phyloP scores from a whole-genome alignment of 169 alveolate genomes.

The Blepharisma undulans region DNA sequence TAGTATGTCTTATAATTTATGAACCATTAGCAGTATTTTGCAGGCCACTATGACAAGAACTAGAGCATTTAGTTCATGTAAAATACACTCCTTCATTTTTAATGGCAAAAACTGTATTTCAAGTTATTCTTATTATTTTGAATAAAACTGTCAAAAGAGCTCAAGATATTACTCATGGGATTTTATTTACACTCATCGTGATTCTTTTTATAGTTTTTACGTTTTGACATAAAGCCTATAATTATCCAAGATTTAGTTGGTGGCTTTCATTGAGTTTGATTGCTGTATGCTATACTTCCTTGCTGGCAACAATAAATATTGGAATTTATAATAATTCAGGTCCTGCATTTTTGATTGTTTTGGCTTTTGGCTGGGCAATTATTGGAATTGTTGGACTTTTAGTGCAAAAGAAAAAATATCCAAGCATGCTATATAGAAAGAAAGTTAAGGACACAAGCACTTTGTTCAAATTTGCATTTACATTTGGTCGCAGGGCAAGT shows the following conservation, averaged over 20 bases:
- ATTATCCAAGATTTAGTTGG: background rate
- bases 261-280: background rate
- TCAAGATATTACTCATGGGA: background rate
- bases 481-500: background rate
- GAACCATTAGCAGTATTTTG: background rate
- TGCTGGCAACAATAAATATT: background rate
- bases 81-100: background rate
- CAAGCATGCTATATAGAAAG: background rate
- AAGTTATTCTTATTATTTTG: background rate
- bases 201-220: background rate
- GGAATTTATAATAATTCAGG: background rate
- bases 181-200: background rate
- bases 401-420: background rate
- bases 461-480: background rate
- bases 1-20: background rate
- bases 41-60: constrained; percentile 26
- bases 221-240: background rate
- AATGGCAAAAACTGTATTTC: background rate
- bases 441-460: background rate
- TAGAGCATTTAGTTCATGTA: background rate
- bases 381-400: background rate
- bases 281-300: background rate
- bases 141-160: background rate
- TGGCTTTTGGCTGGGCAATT: background rate
- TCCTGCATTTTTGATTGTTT: background rate